Evolutionary conservation across 108 stramenopile species (phyloP).

Genomic region (Cyclostephanos tholiformis): DNA sequence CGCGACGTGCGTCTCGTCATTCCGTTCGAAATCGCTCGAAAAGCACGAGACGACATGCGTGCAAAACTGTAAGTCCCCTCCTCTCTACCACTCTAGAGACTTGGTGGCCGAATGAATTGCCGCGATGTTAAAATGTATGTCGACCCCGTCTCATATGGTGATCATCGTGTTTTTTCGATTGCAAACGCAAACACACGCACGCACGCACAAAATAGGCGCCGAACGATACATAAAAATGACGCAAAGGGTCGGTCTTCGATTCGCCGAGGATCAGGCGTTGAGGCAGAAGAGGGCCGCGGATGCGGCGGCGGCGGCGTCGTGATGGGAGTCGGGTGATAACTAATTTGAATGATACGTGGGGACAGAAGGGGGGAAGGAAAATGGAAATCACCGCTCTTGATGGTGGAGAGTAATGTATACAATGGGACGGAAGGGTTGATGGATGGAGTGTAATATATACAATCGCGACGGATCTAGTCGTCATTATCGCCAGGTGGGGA

Average conservation of each 20-base stretch:
- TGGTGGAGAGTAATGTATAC: too few species aligned
- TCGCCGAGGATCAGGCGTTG: conserved; percentile 90
- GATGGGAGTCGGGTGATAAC: conserved; percentile 18
- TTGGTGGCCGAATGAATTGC: neutral
- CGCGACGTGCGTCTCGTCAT: conserved; percentile 74
- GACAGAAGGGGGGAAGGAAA: neutral
- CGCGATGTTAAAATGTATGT: neutral
- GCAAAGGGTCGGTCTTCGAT: conserved; percentile 84
- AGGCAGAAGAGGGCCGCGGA: conserved; percentile 82
- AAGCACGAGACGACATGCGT: conserved; percentile 75
- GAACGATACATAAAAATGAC: conserved; percentile 88
- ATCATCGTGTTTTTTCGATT: conserved; percentile 24
- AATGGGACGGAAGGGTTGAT: too few species aligned
- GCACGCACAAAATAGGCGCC: conserved; percentile 16
- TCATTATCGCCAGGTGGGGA: too few species aligned
- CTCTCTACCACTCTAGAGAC: too few species aligned
- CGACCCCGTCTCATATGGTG: neutral
- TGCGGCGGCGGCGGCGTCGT: conserved; percentile 56
- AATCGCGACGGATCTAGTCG: too few species aligned
- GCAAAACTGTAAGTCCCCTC: conserved; percentile 42
- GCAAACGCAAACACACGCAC: too few species aligned
- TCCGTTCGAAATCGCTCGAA: conserved; percentile 85
- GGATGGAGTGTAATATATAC: too few species aligned
- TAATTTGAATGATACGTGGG: neutral
- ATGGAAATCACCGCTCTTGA: too few species aligned